phyloP scores from a whole-genome alignment of 495 filamentous ascomycete species.

The Opeltia flavorubescens region DNA sequence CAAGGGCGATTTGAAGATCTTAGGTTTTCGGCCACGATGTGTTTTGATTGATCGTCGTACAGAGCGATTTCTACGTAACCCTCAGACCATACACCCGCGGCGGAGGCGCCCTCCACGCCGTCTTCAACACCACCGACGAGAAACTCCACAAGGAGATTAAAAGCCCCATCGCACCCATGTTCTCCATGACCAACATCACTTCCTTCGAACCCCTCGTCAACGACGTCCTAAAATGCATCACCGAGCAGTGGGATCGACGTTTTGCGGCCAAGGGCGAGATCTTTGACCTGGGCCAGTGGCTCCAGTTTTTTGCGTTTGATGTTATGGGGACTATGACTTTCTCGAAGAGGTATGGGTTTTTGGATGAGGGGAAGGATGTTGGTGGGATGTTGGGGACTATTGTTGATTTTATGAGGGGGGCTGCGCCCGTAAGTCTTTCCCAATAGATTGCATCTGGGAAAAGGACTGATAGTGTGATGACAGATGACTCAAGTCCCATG shows the following conservation, averaged over 20 bases:
- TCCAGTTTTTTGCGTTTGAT: conserved; percentile 34
- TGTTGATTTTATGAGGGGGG: conserved; percentile 16
- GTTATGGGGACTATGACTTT: conserved; percentile 27
- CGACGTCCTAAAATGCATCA: conserved; percentile 11
- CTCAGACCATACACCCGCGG: conserved; percentile 14
- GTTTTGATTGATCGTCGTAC: too few species aligned
- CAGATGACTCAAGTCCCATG: conserved; percentile 27
- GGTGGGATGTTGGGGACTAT: conserved; percentile 18
- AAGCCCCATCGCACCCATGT: conserved; percentile 26
- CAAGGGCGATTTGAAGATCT: neutral
- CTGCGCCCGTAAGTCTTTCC: conserved; percentile 8
- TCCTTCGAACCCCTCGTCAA: neutral
- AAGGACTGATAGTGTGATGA: conserved; percentile 2
- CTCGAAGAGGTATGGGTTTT: conserved; percentile 22
- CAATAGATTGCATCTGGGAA: neutral
- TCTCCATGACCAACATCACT: conserved; percentile 22
- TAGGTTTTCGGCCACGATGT: conserved; percentile 10
- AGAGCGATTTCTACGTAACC: conserved; percentile 20
- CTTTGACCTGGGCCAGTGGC: conserved; percentile 23
- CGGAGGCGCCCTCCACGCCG: conserved; percentile 10
- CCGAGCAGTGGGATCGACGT: conserved; percentile 10
- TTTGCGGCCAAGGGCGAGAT: neutral
- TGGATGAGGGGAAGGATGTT: conserved; percentile 24
- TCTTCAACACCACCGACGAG: conserved; percentile 30
- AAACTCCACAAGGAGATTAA: conserved; percentile 25